phyloP scores from a whole-genome alignment of 179 eudicot genomes.

The Monotropa hypopitys region DNA sequence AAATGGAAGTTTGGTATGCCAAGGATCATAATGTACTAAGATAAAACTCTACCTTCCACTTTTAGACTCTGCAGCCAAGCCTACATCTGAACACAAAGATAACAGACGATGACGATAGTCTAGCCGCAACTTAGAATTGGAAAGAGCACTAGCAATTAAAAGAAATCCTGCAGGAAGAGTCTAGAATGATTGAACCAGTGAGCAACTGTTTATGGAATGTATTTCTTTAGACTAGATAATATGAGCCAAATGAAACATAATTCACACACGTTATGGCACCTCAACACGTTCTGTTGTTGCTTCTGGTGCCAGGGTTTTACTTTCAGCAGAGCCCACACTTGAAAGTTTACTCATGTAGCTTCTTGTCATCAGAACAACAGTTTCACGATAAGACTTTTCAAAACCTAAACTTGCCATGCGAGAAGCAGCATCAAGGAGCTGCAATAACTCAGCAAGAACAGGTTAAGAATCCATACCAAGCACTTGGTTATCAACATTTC shows the following conservation, averaged over 20 bases:
- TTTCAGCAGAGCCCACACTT: conserved; percentile 77
- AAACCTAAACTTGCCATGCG: conserved; percentile 94
- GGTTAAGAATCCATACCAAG: conserved; percentile 10
- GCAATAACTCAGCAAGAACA: conserved; percentile 29
- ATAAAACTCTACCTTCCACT: conserved; percentile 64
- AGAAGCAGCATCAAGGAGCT: conserved; percentile 99
- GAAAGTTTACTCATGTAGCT: conserved; percentile 79
- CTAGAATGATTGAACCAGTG: conserved; percentile 54
- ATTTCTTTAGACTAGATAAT: conserved; percentile 8
- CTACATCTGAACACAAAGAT: conserved; percentile 94
- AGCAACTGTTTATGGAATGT: conserved; percentile 23
- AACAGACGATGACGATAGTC: conserved; percentile 90
- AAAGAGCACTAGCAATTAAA: conserved; percentile 59
- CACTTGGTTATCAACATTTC: neutral
- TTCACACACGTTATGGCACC: conserved; percentile 31
- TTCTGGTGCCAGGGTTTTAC: conserved; percentile 77
- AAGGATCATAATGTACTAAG: neutral
- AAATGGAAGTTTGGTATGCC: neutral
- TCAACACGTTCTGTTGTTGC: conserved; percentile 95
- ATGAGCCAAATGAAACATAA: too few species aligned
- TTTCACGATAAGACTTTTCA: conserved; percentile 95
- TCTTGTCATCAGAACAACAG: conserved; percentile 82
- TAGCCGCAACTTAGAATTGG: conserved; percentile 49
- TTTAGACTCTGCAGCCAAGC: conserved; percentile 94
- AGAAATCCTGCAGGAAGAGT: conserved; percentile 95